Evolutionary conservation across 768 basidiomycete genomes (phyloP).

Genomic region (Cystoderma amianthinum): DNA sequence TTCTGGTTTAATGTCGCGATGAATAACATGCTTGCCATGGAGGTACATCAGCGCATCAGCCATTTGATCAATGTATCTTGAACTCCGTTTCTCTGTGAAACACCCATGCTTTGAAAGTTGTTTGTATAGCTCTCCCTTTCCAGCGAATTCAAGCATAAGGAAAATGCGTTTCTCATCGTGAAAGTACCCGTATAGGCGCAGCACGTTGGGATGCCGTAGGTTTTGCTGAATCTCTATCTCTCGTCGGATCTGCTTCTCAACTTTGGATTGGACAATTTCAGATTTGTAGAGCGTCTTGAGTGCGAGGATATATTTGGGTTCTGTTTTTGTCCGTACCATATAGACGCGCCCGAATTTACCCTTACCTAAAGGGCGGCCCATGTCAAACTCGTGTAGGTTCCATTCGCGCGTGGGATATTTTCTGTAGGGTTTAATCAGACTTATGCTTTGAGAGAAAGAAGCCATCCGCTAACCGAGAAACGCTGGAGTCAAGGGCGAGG

Average conservation of each 20-base stretch:
- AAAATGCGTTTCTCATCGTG: conserved; percentile 98
- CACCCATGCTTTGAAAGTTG: conserved; percentile 81
- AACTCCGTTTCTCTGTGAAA: conserved; percentile 85
- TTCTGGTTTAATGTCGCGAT: conserved; percentile 98
- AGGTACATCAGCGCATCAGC: conserved; percentile 91
- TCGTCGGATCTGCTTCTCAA: conserved; percentile 94
- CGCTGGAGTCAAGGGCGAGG: conserved; percentile 81
- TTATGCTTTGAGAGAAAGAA: conserved; percentile 4
- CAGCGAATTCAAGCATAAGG: conserved; percentile 96
- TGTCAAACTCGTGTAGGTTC: conserved; percentile 83
- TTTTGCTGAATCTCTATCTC: conserved; percentile 99
- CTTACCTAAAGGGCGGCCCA: conserved; percentile 95
- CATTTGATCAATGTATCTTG: conserved; percentile 96
- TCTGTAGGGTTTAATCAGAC: conserved; percentile 21
- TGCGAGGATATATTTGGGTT: conserved; percentile 90
- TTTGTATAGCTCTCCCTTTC: conserved; percentile 95
- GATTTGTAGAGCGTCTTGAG: conserved; percentile 97
- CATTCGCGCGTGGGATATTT: conserved; percentile 76
- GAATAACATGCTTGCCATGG: conserved; percentile 95
- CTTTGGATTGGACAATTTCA: conserved; percentile 84
- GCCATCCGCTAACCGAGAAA: conserved; percentile 45
- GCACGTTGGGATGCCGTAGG: conserved; percentile 89
- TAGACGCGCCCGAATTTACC: conserved; percentile 99
- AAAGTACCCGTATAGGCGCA: conserved; percentile 95
- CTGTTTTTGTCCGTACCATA: conserved; percentile 89